Conservation (phyloP, 345 rosid genomes). For the Lepidium didymum region DNA sequence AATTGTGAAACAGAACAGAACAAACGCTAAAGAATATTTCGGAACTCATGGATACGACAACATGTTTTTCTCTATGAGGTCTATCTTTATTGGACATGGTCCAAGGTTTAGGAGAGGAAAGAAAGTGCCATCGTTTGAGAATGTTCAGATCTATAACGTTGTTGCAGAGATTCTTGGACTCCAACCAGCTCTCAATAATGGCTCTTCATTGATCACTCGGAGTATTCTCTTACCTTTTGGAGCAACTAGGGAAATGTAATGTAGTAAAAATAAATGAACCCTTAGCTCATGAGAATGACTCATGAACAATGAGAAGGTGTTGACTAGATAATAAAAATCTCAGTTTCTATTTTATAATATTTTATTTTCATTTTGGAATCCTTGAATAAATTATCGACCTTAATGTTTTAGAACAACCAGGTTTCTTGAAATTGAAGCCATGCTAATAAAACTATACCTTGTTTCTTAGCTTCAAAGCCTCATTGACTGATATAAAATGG, state of each 20-base stretch:
- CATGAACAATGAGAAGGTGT: no score
- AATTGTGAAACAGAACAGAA: slow-evolving; percentile 62
- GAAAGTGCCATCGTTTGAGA: slow-evolving; percentile 91
- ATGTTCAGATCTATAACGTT: slow-evolving; percentile 71
- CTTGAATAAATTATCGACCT: no score
- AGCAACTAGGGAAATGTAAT: background rate
- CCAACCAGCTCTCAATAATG: slow-evolving; percentile 70
- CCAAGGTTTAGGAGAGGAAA: slow-evolving; percentile 61
- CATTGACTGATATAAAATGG: no score
- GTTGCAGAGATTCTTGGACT: slow-evolving; percentile 73
- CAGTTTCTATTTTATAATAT: no score
- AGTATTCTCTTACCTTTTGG: slow-evolving; percentile 42
- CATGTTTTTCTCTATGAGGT: slow-evolving; percentile 80
- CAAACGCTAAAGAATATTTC: slow-evolving; percentile 53
- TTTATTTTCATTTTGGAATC: no score
- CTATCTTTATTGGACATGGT: slow-evolving; percentile 83
- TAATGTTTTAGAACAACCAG: no score
- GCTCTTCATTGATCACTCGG: slow-evolving; percentile 40
- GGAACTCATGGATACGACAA: slow-evolving; percentile 91
- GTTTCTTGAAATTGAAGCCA: no score
- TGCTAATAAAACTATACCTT: no score
- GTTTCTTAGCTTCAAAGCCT: no score
- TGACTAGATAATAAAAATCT: no score
- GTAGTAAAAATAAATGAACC: no score
- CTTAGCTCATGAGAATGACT: no score